phyloP scores from a whole-genome alignment of 768 basidiomycete genomes.

The Tubosaeta sp. region DNA sequence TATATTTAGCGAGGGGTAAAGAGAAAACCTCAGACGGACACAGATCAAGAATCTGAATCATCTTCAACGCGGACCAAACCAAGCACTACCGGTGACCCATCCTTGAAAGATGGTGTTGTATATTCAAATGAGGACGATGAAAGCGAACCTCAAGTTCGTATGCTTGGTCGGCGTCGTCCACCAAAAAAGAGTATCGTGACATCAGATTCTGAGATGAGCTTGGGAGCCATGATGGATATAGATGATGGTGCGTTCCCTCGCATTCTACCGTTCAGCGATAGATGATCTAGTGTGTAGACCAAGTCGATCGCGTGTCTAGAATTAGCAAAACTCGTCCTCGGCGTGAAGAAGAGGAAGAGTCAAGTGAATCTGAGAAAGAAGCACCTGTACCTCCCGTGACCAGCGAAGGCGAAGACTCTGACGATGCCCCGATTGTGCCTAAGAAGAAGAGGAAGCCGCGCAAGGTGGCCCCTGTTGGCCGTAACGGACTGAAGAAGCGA shows the following conservation, averaged over 20 bases:
- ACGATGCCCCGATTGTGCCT: conserved; percentile 31
- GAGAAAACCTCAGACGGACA: conserved; percentile 39
- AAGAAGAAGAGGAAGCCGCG: conserved; percentile 41
- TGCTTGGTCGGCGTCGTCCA: conserved; percentile 21
- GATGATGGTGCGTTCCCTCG: conserved; percentile 56
- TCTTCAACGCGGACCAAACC: conserved; percentile 6
- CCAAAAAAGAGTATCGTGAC: conserved; percentile 34
- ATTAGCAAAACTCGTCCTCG: conserved; percentile 9
- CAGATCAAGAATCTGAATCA: conserved; percentile 22
- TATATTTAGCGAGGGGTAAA: conserved; percentile 33
- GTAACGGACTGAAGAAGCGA: conserved; percentile 74
- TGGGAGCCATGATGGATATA: conserved; percentile 70
- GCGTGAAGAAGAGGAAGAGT: conserved; percentile 25
- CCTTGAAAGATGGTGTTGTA: conserved; percentile 45
- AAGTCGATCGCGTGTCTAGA: conserved; percentile 24
- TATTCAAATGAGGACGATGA: conserved; percentile 59
- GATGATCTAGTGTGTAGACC: conserved; percentile 15
- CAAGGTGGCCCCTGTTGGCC: conserved; percentile 67
- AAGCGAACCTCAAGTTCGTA: conserved; percentile 24
- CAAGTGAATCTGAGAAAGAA: conserved; percentile 32
- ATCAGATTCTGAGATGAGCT: conserved; percentile 43
- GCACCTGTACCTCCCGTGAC: conserved; percentile 25
- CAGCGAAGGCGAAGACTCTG: conserved; percentile 27
- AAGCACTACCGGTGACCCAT: conserved; percentile 6
- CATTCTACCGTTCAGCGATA: conserved; percentile 7